Percentiles rank a stretch among this genome's conserved stretches.
Evolutionary conservation across 305 asterid species (phyloP).

Genomic region (Fraxinus baroniana): DNA sequence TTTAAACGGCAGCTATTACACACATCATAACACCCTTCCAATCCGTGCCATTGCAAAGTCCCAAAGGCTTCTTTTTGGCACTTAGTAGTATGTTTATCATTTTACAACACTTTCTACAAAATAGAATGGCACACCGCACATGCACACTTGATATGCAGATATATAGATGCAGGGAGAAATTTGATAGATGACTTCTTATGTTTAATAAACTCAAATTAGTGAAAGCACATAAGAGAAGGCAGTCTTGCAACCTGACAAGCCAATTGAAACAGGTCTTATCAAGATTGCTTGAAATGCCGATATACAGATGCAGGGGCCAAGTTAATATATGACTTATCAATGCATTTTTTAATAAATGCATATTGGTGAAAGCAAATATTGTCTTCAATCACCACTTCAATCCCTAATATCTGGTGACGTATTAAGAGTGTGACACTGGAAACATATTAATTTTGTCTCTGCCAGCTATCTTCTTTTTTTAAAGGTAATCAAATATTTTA

Average conservation of each 20-base stretch:
- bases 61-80: constrained; percentile 4
- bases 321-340: not conserved
- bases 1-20: not conserved
- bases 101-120: not conserved
- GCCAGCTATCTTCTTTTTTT: not conserved
- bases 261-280: not conserved
- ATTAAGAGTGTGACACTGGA: not conserved
- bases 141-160: not conserved
- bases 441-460: not conserved
- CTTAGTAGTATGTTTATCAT: not conserved
- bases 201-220: not conserved
- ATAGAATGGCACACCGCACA: not conserved
- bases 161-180: not conserved
- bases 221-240: not conserved
- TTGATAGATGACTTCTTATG: not conserved
- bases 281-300: not conserved
- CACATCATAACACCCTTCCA: not conserved
- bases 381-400: not conserved
- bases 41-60: not conserved
- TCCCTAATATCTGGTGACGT: not conserved
- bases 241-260: not conserved
- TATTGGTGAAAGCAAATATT: not conserved
- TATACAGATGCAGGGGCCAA: not conserved
- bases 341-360: not conserved
- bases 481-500: too few species aligned